phyloP scores from a whole-genome alignment of 1,284 basidiomycete genomes.

The Malassezia nana region DNA sequence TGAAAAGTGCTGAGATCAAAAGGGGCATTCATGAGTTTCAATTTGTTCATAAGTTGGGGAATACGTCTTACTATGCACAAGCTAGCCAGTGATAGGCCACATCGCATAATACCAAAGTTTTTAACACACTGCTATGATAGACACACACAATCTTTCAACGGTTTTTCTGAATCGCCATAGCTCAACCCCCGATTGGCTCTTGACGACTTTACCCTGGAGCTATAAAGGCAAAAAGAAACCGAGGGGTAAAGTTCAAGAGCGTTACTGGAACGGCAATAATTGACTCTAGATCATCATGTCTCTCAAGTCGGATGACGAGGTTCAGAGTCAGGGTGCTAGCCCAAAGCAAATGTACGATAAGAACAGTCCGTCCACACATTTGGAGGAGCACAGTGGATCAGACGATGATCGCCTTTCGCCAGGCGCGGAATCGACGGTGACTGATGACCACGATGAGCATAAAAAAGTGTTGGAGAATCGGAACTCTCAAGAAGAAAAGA shows the following conservation, averaged over 20 bases:
- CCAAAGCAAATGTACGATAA: background rate
- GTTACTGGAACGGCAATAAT: background rate
- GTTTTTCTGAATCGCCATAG: no score
- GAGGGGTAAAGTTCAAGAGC: background rate
- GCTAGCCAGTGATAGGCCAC: no score
- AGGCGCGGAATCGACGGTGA: no score
- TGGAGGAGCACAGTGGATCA: background rate
- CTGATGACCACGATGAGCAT: no score
- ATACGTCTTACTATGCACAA: no score
- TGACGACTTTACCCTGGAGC: no score
- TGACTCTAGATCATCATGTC: background rate
- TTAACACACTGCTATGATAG: background rate
- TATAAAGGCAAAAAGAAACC: background rate
- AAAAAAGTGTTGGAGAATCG: no score
- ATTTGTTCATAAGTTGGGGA: slow-evolving; percentile 1
- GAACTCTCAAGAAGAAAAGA: background rate
- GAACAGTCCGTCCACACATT: background rate
- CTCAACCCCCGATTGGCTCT: no score
- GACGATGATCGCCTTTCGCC: no score
- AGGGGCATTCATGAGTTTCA: background rate
- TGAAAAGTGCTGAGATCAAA: background rate
- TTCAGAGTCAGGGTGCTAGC: background rate
- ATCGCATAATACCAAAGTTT: no score
- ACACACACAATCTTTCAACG: background rate
- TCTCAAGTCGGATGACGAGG: background rate